Conservation (phyloP, 2,329 filamentous ascomycete genomes). For the Colletotrichum siamense region DNA sequence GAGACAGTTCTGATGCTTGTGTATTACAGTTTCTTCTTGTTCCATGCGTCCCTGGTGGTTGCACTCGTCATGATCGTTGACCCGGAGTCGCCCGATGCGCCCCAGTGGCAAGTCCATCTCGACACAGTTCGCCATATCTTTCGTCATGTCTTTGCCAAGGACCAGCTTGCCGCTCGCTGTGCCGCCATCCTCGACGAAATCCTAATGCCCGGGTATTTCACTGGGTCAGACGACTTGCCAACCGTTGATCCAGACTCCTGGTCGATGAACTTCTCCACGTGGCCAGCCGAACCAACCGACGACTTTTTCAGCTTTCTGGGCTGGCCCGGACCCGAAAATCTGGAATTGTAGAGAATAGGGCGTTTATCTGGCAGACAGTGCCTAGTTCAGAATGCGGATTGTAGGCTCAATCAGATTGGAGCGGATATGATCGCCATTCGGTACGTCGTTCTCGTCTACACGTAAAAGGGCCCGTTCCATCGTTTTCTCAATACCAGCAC, state of each 20-base stretch:
- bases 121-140: constrained; percentile 30
- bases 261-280: constrained; percentile 29
- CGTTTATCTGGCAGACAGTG: background rate
- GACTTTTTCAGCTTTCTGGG: constrained; percentile 27
- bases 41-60: constrained; percentile 35
- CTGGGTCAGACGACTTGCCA: constrained; percentile 12
- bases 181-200: constrained; percentile 32
- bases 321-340: constrained; percentile 22
- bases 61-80: constrained; percentile 32
- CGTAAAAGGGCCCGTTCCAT: constrained; percentile 26
- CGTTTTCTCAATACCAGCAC: constrained; percentile 30
- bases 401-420: constrained; percentile 27
- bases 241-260: constrained; percentile 24
- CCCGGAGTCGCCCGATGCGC: constrained; percentile 26
- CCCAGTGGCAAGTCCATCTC: constrained; percentile 32
- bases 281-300: constrained; percentile 24
- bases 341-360: background rate
- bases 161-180: constrained; percentile 31
- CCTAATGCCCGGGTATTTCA: constrained; percentile 15
- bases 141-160: constrained; percentile 25
- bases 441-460: constrained; percentile 32
- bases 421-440: constrained; percentile 31
- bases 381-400: constrained; percentile 29
- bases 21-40: constrained; percentile 30
- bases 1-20: background rate